Conservation (phyloP, 106 monocot genomes). For the Apostasia shenzhenica region DNA sequence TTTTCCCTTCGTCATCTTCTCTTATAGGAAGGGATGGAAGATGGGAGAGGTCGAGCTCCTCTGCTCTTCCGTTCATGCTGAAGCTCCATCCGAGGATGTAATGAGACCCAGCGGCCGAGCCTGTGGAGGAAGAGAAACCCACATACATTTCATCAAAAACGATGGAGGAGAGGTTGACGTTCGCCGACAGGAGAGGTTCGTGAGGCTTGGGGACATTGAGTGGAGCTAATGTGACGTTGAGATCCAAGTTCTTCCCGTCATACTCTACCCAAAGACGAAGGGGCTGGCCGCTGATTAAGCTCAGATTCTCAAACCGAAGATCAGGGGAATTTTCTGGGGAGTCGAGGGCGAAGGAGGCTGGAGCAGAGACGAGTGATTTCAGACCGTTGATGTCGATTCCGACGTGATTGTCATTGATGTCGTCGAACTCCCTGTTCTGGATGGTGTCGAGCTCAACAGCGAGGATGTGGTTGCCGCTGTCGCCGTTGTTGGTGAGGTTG, state of each 20-base stretch:
- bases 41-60: background rate
- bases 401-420: constrained; percentile 23
- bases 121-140: constrained; percentile 5
- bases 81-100: constrained; percentile 16
- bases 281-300: constrained; percentile 13
- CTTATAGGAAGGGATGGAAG: constrained; percentile 2
- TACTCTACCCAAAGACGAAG: constrained; percentile 12
- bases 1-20: background rate
- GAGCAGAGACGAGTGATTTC: background rate
- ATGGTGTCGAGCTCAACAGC: constrained; percentile 21
- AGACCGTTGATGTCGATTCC: constrained; percentile 20
- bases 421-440: constrained; percentile 5
- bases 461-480: constrained; percentile 4
- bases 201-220: background rate
- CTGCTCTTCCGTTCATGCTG: constrained; percentile 1
- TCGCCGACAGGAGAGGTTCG: constrained; percentile 5
- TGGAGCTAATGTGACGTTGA: constrained; percentile 8
- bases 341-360: constrained; percentile 5
- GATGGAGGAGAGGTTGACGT: constrained; percentile 10
- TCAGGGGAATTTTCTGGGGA: background rate
- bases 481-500: constrained; percentile 8
- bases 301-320: constrained; percentile 6
- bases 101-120: background rate
- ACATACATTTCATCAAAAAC: constrained; percentile 8
- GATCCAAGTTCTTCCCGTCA: background rate